Evolutionary conservation across 164 flowering plant genomes (phyloP).

Genomic region (Magnolia sinica): DNA sequence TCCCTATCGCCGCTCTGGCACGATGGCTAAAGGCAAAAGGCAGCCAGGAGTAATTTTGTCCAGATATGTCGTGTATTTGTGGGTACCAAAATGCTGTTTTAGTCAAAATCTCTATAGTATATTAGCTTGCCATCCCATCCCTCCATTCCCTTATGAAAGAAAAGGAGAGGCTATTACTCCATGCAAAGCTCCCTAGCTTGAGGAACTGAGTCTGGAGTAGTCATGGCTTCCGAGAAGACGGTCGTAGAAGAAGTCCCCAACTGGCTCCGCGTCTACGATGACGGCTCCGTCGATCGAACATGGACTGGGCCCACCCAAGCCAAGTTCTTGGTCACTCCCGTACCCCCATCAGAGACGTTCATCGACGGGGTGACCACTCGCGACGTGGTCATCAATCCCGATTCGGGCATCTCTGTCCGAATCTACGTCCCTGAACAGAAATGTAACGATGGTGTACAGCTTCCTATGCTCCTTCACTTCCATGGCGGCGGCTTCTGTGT

Average conservation of each 20-base stretch:
- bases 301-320: conserved; percentile 68
- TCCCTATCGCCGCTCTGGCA: too few relatives aligned
- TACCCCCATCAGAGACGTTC: conserved; percentile 46
- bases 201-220: background rate
- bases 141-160: too few relatives aligned
- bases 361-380: conserved; percentile 53
- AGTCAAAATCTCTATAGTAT: too few relatives aligned
- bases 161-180: too few relatives aligned
- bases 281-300: conserved; percentile 66
- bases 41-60: too few relatives aligned
- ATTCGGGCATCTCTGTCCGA: conserved; percentile 40
- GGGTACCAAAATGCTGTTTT: too few relatives aligned
- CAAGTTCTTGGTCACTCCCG: conserved; percentile 51
- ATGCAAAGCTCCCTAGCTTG: too few relatives aligned
- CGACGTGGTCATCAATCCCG: conserved; percentile 32
- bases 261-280: conserved; percentile 61
- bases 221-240: conserved; percentile 18
- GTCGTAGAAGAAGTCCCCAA: conserved; percentile 59
- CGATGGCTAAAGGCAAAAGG: too few relatives aligned
- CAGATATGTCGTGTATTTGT: too few relatives aligned
- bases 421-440: conserved; percentile 49
- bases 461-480: conserved; percentile 63
- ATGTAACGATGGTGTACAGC: conserved; percentile 8
- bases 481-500: conserved; percentile 91
- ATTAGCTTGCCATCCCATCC: too few relatives aligned